Evolutionary conservation across 2,329 filamentous ascomycete species (phyloP).

Genomic region (Fusarium sp.): DNA sequence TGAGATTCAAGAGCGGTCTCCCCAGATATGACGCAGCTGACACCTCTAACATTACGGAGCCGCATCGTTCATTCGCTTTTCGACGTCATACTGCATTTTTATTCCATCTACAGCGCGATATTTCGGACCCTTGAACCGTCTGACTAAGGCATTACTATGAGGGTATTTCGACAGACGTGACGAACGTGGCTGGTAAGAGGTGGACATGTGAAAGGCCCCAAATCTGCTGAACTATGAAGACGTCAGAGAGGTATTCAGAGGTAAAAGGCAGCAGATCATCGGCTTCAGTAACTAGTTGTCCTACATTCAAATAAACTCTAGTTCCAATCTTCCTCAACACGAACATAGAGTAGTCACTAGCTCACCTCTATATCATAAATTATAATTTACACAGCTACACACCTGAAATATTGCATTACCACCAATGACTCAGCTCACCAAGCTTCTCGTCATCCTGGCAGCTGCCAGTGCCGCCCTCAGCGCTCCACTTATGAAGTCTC

Average conservation of each 20-base stretch:
- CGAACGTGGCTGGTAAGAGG: not conserved
- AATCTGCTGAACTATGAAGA: not conserved
- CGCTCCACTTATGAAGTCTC: not conserved
- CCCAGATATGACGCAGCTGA: not conserved
- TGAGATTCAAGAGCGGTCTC: not conserved
- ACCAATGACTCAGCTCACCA: not conserved
- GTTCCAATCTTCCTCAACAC: not conserved
- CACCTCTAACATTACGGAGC: not conserved
- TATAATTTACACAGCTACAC: not conserved
- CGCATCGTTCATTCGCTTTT: too few relatives aligned
- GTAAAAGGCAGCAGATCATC: not conserved
- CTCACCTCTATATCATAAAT: not conserved
- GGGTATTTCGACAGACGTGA: not conserved
- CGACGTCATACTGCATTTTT: not conserved
- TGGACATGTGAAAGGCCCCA: not conserved
- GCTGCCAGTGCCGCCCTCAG: not conserved
- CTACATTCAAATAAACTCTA: not conserved
- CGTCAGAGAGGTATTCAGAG: not conserved
- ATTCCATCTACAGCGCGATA: not conserved
- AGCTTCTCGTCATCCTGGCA: not conserved
- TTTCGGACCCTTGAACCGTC: too few relatives aligned
- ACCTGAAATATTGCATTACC: too few relatives aligned
- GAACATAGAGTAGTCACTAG: too few relatives aligned
- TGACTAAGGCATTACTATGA: not conserved
- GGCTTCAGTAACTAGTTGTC: rapidly evolving